Conservation (phyloP, 192 early-diverging fungal species). For the Linderina pennispora region DNA sequence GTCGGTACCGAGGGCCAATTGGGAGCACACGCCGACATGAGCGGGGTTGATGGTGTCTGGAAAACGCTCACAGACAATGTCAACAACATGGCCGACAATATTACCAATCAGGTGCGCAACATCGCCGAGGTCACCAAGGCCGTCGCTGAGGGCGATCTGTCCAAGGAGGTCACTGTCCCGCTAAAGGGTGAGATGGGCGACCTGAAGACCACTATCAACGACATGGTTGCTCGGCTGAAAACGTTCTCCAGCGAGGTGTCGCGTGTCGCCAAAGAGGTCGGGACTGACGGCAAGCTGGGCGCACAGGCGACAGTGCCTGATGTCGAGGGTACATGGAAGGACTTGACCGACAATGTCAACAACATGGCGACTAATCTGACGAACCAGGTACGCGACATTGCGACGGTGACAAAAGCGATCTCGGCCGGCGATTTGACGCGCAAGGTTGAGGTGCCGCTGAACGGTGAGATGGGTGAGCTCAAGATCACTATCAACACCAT, state of each 20-base stretch:
- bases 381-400: conserved; percentile 57
- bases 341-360: conserved; percentile 58
- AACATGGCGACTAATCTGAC: conserved; percentile 57
- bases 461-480: conserved; percentile 49
- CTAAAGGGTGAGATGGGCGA: conserved; percentile 53
- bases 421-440: conserved; percentile 50
- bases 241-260: conserved; percentile 54
- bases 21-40: conserved; percentile 45
- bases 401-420: conserved; percentile 54
- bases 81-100: conserved; percentile 52
- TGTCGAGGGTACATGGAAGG: conserved; percentile 55
- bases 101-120: conserved; percentile 55
- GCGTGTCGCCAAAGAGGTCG: conserved; percentile 58
- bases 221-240: conserved; percentile 52
- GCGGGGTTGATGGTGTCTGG: conserved; percentile 46
- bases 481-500: conserved; percentile 56
- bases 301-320: conserved; percentile 54
- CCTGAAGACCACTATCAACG: conserved; percentile 53
- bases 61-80: conserved; percentile 49
- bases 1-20: conserved; percentile 51
- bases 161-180: conserved; percentile 41
- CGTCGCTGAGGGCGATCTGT: conserved; percentile 50
- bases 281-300: conserved; percentile 57
- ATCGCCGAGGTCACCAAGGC: conserved; percentile 51
- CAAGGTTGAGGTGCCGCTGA: conserved; percentile 46